These are phyloP conservation scores for Stachybotrys elegans DNA, from an alignment of 2,329 filamentous ascomycete species.

Conservation along the genomic window DNA sequence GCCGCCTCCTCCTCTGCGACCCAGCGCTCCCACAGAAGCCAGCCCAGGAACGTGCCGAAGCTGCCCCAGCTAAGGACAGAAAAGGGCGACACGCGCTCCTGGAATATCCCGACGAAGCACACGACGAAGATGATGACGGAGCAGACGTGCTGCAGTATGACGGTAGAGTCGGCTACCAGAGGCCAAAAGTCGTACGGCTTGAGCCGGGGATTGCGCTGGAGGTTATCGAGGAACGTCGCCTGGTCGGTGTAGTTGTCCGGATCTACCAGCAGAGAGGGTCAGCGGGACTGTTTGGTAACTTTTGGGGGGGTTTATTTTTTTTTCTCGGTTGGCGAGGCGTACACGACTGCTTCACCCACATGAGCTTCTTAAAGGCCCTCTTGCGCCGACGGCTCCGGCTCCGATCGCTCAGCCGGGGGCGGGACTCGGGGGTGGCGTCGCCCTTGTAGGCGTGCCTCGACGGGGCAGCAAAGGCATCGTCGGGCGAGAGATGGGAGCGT, in stretches of 20 bases:
- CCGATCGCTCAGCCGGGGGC: conserved; percentile 43
- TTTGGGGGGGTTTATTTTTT: not conserved
- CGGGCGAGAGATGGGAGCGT: conserved; percentile 69
- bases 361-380: conserved; percentile 84
- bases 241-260: conserved; percentile 99
- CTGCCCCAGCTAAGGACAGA: conserved; percentile 83
- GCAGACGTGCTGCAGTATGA: conserved; percentile 95
- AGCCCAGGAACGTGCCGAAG: conserved; percentile 76
- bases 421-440: conserved; percentile 26
- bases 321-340: conserved; percentile 24
- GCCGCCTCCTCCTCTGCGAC: conserved; percentile 63
- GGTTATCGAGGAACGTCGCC: conserved; percentile 90
- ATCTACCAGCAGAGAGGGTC: conserved; percentile 43
- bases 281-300: not conserved
- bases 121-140: conserved; percentile 92
- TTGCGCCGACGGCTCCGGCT: conserved; percentile 65
- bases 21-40: conserved; percentile 91
- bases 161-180: conserved; percentile 87
- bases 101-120: conserved; percentile 86
- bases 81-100: conserved; percentile 83
- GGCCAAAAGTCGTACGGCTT: conserved; percentile 98
- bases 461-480: conserved; percentile 69
- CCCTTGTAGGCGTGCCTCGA: conserved; percentile 15
- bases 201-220: conserved; percentile 89
- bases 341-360: conserved; percentile 98